These are phyloP conservation scores for Kluyveromyces marxianus DNA, from an alignment of 1,139 yeast genomes.

Conservation along the genomic window DNA sequence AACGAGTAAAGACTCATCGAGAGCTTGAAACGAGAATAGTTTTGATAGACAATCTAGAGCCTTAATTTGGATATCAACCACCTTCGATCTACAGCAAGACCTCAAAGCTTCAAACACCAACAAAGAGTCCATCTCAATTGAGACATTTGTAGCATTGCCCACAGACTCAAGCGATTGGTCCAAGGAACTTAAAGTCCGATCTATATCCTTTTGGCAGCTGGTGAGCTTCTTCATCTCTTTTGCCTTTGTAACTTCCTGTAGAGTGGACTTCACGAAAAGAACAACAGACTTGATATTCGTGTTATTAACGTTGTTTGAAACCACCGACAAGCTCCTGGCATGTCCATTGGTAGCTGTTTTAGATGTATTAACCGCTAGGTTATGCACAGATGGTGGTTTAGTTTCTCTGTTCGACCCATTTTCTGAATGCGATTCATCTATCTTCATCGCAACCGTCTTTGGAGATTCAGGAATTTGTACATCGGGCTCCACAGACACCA, in stretches of 20 bases:
- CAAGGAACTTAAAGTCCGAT: constrained; percentile 20
- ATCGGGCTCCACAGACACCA: not conserved
- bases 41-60: constrained; percentile 64
- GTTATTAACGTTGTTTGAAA: constrained; percentile 10
- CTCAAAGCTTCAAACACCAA: constrained; percentile 55
- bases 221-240: constrained; percentile 27
- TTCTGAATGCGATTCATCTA: not conserved
- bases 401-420: not conserved
- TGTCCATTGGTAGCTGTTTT: constrained; percentile 6
- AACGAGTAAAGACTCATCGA: constrained; percentile 43
- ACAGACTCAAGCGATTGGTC: constrained; percentile 18
- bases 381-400: not conserved
- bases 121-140: constrained; percentile 36
- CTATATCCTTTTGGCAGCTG: constrained; percentile 23
- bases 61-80: constrained; percentile 44
- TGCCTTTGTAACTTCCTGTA: constrained; percentile 22
- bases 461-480: not conserved
- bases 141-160: constrained; percentile 15
- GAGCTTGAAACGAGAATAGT: constrained; percentile 54
- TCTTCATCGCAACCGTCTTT: not conserved
- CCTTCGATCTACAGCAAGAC: constrained; percentile 48
- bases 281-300: constrained; percentile 24
- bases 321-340: constrained; percentile 14
- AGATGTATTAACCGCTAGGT: not conserved
- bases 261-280: constrained; percentile 23